Evolutionary conservation across 73 alveolate species (phyloP).

Genomic region (Paramecium pentaurelia): DNA sequence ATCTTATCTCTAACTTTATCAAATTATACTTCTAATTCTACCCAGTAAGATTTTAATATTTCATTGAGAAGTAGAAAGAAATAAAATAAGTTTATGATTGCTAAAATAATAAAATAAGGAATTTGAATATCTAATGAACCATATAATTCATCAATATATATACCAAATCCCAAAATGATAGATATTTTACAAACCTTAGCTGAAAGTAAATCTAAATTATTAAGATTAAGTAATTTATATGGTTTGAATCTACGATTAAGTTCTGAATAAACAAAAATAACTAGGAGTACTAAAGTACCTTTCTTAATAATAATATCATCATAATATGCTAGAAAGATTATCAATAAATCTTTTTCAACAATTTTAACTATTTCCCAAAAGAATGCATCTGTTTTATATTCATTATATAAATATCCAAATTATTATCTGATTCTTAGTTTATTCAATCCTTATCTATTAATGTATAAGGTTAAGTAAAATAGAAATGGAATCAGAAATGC

Average conservation of each 20-base stretch:
- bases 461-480: not conserved
- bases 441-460: not conserved
- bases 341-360: not conserved
- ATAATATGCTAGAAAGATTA: not conserved
- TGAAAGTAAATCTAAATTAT: not conserved
- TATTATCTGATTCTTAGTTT: not conserved
- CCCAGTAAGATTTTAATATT: not conserved
- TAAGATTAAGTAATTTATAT: not conserved
- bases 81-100: not conserved
- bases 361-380: slow-evolving; percentile 31
- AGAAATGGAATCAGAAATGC: not conserved
- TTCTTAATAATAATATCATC: not conserved
- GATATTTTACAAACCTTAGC: not conserved
- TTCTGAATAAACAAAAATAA: not conserved
- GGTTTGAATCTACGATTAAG: not conserved
- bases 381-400: not conserved
- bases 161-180: not conserved
- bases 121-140: not conserved
- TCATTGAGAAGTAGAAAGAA: not conserved
- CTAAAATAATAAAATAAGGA: not conserved
- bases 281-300: not conserved
- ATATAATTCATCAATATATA: not conserved
- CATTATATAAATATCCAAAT: slow-evolving; percentile 17
- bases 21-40: not conserved
- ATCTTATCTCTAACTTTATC: not conserved